Percentiles rank a stretch among this genome's conserved stretches.
phyloP scores from a whole-genome alignment of 441 rosid genomes.

The Biscutella laevigata region DNA sequence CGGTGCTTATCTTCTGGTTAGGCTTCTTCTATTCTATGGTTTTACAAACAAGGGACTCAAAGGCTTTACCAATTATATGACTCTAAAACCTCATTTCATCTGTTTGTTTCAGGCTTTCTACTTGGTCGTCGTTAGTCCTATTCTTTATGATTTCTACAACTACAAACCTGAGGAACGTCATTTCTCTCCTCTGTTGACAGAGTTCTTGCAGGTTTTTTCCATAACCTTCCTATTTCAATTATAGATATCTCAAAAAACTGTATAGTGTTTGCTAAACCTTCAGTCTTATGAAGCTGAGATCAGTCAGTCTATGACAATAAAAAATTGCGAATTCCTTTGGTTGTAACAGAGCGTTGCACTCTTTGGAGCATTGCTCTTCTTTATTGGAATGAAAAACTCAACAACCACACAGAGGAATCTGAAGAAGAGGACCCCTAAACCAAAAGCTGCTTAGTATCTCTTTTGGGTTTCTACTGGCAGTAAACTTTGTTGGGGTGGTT shows the following conservation, averaged over 20 bases:
- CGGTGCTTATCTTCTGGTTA: constrained; percentile 71
- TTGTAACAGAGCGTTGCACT: constrained; percentile 53
- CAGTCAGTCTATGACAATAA: neutral
- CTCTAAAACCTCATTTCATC: neutral
- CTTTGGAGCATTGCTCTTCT: constrained; percentile 70
- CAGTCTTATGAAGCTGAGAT: neutral
- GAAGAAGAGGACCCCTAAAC: constrained; percentile 51
- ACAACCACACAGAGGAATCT: constrained; percentile 33
- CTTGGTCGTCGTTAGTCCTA: constrained; percentile 42
- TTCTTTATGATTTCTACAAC: constrained; percentile 70
- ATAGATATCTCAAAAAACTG: neutral
- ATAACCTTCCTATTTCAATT: neutral
- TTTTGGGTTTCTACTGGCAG: neutral
- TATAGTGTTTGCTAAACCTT: neutral
- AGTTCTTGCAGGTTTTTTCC: constrained; percentile 51
- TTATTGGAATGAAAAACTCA: constrained; percentile 71
- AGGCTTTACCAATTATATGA: neutral
- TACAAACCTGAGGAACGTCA: constrained; percentile 43
- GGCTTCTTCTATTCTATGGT: constrained; percentile 9
- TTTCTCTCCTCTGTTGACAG: constrained; percentile 37
- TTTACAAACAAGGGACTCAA: neutral
- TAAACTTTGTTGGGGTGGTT: neutral
- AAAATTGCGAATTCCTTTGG: neutral
- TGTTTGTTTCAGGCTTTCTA: constrained; percentile 43
- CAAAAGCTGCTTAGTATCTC: constrained; percentile 33